These are phyloP conservation scores for Oryza nivara DNA, from an alignment of 176 grass and related monocot genomes.

Conservation along the genomic window DNA sequence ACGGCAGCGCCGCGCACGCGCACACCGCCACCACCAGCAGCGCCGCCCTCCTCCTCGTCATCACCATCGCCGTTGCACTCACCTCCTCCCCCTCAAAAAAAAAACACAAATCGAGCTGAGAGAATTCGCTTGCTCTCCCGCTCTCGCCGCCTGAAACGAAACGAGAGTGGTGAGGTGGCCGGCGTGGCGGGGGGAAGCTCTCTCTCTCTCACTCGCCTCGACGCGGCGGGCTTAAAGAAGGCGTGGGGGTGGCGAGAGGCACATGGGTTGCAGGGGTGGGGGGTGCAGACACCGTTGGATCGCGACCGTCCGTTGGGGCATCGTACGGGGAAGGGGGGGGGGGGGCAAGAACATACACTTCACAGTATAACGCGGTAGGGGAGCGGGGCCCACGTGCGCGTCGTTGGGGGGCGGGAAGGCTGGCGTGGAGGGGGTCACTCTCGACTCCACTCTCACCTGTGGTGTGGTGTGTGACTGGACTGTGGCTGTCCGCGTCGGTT, in stretches of 20 bases:
- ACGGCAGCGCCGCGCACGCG: constrained; percentile 40
- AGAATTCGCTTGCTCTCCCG: background rate
- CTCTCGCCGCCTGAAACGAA: constrained; percentile 1
- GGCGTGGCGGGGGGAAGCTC: background rate
- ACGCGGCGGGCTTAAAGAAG: constrained; percentile 34
- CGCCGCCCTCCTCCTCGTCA: background rate
- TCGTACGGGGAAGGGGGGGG: background rate
- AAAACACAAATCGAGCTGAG: background rate
- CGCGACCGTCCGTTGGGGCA: constrained; percentile 12
- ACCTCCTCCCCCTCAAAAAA: background rate
- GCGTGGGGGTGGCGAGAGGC: background rate
- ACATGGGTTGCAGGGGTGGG: background rate
- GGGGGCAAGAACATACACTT: background rate
- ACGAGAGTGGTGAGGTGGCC: background rate
- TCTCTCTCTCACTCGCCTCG: no score
- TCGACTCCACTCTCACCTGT: no score
- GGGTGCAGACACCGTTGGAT: background rate
- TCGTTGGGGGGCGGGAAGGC: background rate
- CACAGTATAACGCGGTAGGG: no score
- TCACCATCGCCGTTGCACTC: background rate
- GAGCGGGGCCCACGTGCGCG: background rate
- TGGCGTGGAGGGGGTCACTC: no score
- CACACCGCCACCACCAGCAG: constrained; percentile 41
- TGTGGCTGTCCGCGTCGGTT: no score
- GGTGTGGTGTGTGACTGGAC: no score